phyloP scores from a whole-genome alignment of 441 rosid genomes.

The Jatropha podagrica region DNA sequence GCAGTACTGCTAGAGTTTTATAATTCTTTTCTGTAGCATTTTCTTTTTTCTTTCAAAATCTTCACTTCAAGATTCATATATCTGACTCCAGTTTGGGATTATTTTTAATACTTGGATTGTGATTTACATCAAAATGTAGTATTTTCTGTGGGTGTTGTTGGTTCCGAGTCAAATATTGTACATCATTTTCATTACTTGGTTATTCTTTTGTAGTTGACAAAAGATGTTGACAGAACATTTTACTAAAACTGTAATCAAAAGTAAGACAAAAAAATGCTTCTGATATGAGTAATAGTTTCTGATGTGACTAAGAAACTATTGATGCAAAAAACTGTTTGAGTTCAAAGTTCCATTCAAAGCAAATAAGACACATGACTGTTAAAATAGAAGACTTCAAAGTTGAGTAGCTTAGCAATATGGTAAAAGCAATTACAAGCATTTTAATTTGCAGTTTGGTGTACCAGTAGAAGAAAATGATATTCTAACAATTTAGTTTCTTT shows the following conservation, averaged over 20 bases:
- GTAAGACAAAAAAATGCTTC: neutral
- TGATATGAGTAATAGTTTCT: neutral
- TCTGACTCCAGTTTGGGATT: neutral
- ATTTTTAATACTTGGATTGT: no score
- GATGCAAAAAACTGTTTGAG: neutral
- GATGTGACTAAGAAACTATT: neutral
- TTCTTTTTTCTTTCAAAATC: neutral
- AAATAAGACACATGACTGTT: neutral
- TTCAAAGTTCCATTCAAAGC: neutral
- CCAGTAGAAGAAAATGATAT: conserved; percentile 38
- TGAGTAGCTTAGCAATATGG: conserved; percentile 4
- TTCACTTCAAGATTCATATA: neutral
- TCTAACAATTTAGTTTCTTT: conserved; percentile 30
- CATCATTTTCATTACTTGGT: neutral
- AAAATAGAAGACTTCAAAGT: conserved; percentile 10
- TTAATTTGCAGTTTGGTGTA: conserved; percentile 21
- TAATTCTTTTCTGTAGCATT: no score
- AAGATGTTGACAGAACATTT: conserved; percentile 4
- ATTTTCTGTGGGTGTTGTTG: neutral
- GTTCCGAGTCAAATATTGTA: neutral
- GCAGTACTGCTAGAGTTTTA: neutral
- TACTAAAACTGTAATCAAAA: neutral
- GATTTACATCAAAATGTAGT: neutral
- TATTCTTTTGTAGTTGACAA: neutral
- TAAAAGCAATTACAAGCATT: conserved; percentile 16